Evolutionary conservation across 176 grass and related monocot species (phyloP), one percentile per base, ranked within the genome.

Genomic region (Oryza meridionalis): DNA sequence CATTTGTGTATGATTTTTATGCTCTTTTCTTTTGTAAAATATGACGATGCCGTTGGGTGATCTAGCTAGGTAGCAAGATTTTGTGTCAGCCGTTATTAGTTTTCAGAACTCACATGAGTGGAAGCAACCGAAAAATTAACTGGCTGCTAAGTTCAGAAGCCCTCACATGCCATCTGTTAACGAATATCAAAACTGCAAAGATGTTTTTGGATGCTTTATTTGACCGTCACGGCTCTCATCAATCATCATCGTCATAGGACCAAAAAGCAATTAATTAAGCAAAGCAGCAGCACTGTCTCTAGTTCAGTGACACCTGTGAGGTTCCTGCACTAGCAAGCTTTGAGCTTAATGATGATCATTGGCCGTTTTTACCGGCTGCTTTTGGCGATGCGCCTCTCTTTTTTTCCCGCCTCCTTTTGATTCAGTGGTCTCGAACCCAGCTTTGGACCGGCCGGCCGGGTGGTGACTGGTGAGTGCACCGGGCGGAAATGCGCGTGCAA

Each of bases 361-460:
- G 6, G 58, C 76, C 40, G 0, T 72, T 13, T 13, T 72, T 67
- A 35, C 17, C 31, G 29, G 38, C 17, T 49, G 51, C 75, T 78
- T 85, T 85, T 85, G 14, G 53, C 62, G 70, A 47, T 85, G 83
- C 51, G 50, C 66, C n/a, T 46, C 73, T 32, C 21, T 38, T 77
- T 84, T 17, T 77, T 84, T 17, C 65, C 76, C 21, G 0, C 53
- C 44, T 37, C 61, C 40, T 62, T 24, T 62, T 24, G 19, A 22
- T 81, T 47, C 38, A 37, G 67, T 72, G 83, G 9, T 2, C 42
- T 43, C 9, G 42, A 6, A 35, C 59, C 33, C 11, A 17, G 65
- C 65, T 21, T 85, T 33, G 37, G 51, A 55, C 51, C 51, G 51
- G 21, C 16, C 51, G 51, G 21, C 19, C 21, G 55, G 8, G 27